Base-by-base conservation (phyloP, 768 basidiomycete genomes). In the Hemileccinum rubropunctum region DNA sequence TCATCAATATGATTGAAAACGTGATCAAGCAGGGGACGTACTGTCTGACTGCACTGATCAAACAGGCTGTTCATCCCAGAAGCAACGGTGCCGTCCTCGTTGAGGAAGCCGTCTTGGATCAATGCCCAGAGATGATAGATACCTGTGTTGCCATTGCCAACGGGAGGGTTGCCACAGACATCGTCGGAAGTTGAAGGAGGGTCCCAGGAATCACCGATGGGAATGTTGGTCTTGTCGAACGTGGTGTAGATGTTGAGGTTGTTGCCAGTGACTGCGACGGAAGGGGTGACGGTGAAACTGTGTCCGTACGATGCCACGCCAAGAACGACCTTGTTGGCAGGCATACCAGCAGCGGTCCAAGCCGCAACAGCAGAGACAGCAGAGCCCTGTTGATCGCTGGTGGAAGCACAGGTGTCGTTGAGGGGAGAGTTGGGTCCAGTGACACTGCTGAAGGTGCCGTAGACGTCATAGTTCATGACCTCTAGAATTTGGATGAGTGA, bases 271-370 rank as follows among this genome's bases (percentile, higher is more conserved):
- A 62, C 51, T 23, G 63, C 60, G 3, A 60, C 52, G 23, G 64
- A 61, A n/a, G 56, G 56, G 17, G 55, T 18, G 4, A 68, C 66
- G 0, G 36, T 68, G 74, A 74, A 94, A 18, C 89, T 82, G 69
- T 91, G 91, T 1, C 90, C 91, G 68, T 91, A 95, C 15, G 85
- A 72, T 12, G 93, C 81, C 1, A 95, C 83, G 46, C 93, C 95
- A 7, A 98, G 80, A 26, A 92, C 81, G 50, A 95, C 84, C 71
- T 88, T 70, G 45, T 53, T 50, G 8, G 75, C 69, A 15, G 92
- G 87, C 69, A 98, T 84, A 11, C 89, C 88, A 34, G 92, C 92
- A 0, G 61, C 57, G 1, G 75, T 80, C 95, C 94, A 97, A 3
- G 81, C 78, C 9, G 72, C 63, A 38, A 98, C 77, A 4, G 88